phyloP scores from a whole-genome alignment of 192 early-diverging fungal species.

The Mortierella hygrophila region DNA sequence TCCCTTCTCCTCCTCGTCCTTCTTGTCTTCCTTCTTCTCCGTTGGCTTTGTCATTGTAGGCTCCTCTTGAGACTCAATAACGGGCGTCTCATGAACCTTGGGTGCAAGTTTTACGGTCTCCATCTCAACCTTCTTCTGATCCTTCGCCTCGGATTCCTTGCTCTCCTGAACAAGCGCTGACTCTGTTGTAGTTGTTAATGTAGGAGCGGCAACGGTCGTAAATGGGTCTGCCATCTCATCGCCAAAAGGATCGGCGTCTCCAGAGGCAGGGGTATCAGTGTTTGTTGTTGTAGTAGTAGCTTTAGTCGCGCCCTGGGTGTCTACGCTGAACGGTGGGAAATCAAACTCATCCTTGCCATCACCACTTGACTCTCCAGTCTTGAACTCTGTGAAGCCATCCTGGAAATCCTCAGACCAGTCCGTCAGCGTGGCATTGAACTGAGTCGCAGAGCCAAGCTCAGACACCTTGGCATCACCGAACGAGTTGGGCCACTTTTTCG shows the following conservation, averaged over 20 bases:
- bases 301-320: neutral
- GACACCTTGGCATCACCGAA: constrained; percentile 42
- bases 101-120: constrained; percentile 10
- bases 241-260: neutral
- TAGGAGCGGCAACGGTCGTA: neutral
- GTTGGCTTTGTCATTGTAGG: neutral
- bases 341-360: constrained; percentile 36
- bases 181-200: neutral
- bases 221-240: neutral
- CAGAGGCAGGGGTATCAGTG: neutral
- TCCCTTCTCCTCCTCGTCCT: neutral
- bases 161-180: neutral
- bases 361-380: constrained; percentile 15
- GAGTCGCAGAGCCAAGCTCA: constrained; percentile 19
- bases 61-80: neutral
- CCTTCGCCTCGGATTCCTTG: neutral
- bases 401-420: constrained; percentile 55
- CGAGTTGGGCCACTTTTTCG: constrained; percentile 33
- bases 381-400: constrained; percentile 49
- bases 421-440: constrained; percentile 40
- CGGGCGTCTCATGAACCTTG: constrained; percentile 17
- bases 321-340: constrained; percentile 41
- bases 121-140: constrained; percentile 11
- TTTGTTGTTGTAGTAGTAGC: neutral
- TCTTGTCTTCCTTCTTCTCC: neutral